phyloP scores from a whole-genome alignment of 306 rosid species.

The Vachellia collinsii region DNA sequence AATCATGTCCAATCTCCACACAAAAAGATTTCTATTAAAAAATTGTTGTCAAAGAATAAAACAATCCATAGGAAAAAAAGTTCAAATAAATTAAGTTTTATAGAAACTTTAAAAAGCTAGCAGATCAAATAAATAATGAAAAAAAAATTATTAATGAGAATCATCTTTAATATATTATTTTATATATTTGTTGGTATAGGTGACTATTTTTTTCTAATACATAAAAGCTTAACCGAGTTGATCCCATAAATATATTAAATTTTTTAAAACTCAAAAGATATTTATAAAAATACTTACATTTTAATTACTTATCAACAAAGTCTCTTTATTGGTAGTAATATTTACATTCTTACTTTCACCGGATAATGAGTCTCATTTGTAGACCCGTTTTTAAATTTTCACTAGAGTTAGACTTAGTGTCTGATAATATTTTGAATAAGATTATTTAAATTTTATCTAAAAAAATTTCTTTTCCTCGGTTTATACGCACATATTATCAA shows the following conservation, averaged over 20 bases:
- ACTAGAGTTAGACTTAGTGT: too few relatives aligned
- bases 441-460: background rate
- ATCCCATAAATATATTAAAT: background rate
- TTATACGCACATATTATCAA: conserved; percentile 20
- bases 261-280: background rate
- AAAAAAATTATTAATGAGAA: background rate
- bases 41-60: conserved; percentile 30
- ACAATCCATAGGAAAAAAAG: background rate
- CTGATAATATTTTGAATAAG: too few relatives aligned
- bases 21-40: conserved; percentile 29
- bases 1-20: conserved; percentile 31
- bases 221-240: background rate
- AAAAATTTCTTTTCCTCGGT: background rate
- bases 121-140: background rate
- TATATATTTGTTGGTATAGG: background rate
- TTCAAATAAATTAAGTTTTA: background rate
- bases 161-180: background rate
- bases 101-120: background rate
- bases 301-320: background rate
- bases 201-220: background rate
- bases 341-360: background rate
- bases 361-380: too few relatives aligned
- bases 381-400: too few relatives aligned
- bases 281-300: background rate
- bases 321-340: background rate